A percentile compares a stretch with the other conserved stretches of the same genome.
These are phyloP conservation scores for Hypomontagnella submonticulosa DNA, from an alignment of 495 filamentous ascomycete species.

Conservation along the genomic window DNA sequence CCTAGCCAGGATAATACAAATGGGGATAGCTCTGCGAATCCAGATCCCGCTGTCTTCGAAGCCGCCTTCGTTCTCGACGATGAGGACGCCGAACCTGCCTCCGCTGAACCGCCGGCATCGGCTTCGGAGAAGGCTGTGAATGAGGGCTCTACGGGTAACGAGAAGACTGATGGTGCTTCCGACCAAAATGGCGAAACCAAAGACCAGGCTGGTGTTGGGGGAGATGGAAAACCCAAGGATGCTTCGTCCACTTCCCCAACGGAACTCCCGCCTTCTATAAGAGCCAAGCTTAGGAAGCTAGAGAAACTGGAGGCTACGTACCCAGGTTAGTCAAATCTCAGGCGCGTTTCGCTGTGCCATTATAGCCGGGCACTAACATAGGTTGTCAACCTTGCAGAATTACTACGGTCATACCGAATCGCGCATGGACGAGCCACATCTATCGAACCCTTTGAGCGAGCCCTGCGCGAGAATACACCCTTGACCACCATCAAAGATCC, in stretches of 20 bases:
- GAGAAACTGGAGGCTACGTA: slow-evolving; percentile 90
- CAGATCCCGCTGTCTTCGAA: slow-evolving; percentile 88
- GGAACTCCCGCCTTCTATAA: slow-evolving; percentile 81
- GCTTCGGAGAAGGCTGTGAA: slow-evolving; percentile 39
- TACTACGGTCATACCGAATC: slow-evolving; percentile 88
- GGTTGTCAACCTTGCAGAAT: slow-evolving; percentile 63
- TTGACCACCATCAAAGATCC: slow-evolving; percentile 88
- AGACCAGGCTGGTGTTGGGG: slow-evolving; percentile 11
- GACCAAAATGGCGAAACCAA: slow-evolving; percentile 49
- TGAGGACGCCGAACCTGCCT: slow-evolving; percentile 67
- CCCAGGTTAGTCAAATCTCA: slow-evolving; percentile 65
- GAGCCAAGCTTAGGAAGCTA: slow-evolving; percentile 75
- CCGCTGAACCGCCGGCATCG: slow-evolving; percentile 57
- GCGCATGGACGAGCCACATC: slow-evolving; percentile 85
- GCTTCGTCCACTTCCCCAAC: slow-evolving; percentile 43
- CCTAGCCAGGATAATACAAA: slow-evolving; percentile 53
- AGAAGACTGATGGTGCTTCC: slow-evolving; percentile 38
- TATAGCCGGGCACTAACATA: slow-evolving; percentile 1
- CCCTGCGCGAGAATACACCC: slow-evolving; percentile 89
- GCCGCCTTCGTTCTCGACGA: slow-evolving; percentile 84
- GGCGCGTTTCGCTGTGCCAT: slow-evolving; percentile 6
- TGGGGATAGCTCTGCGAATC: slow-evolving; percentile 61
- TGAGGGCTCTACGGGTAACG: slow-evolving; percentile 44
- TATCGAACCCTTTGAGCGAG: slow-evolving; percentile 93
- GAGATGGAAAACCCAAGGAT: slow-evolving; percentile 28